Percentiles rank a stretch among this genome's conserved stretches.
Evolutionary conservation across 2,329 filamentous ascomycete species (phyloP).

Genomic region (Xylaria sp.): DNA sequence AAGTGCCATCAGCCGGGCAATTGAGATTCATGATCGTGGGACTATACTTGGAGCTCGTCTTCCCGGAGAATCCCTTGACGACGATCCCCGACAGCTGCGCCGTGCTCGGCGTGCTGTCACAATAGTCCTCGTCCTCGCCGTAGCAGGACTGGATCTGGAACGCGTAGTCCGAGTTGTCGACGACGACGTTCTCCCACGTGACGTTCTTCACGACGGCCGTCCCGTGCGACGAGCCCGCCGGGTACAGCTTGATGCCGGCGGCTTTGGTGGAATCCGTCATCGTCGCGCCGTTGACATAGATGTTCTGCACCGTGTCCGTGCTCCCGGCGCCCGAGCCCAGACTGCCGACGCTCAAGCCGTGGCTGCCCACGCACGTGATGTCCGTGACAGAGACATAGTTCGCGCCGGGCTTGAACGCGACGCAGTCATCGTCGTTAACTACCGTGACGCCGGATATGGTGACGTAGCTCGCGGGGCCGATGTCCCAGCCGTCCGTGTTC

Average conservation of each 20-base stretch:
- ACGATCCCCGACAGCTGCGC: conserved; percentile 31
- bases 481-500: conserved; percentile 38
- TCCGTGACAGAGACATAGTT: conserved; percentile 32
- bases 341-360: conserved; percentile 35
- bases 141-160: conserved; percentile 38
- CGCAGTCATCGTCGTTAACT: conserved; percentile 34
- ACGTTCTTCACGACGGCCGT: conserved; percentile 32
- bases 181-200: conserved; percentile 32
- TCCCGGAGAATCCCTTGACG: conserved; percentile 27
- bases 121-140: conserved; percentile 26
- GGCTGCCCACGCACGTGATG: conserved; percentile 31
- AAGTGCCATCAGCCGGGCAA: conserved; percentile 26
- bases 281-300: conserved; percentile 27
- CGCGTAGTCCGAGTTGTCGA: conserved; percentile 35
- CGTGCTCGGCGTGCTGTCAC: conserved; percentile 27
- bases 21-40: conserved; percentile 32
- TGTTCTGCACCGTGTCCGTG: conserved; percentile 31
- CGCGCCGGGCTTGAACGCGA: conserved; percentile 33
- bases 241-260: conserved; percentile 34
- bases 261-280: conserved; percentile 34
- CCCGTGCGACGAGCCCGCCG: conserved; percentile 26
- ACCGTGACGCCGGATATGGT: conserved; percentile 27
- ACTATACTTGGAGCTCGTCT: conserved; percentile 23
- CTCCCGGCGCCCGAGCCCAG: conserved; percentile 19
- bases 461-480: conserved; percentile 31